These are phyloP conservation scores for Chrysosporium queenslandicum DNA, from an alignment of 2,329 filamentous ascomycete species.

Conservation along the genomic window DNA sequence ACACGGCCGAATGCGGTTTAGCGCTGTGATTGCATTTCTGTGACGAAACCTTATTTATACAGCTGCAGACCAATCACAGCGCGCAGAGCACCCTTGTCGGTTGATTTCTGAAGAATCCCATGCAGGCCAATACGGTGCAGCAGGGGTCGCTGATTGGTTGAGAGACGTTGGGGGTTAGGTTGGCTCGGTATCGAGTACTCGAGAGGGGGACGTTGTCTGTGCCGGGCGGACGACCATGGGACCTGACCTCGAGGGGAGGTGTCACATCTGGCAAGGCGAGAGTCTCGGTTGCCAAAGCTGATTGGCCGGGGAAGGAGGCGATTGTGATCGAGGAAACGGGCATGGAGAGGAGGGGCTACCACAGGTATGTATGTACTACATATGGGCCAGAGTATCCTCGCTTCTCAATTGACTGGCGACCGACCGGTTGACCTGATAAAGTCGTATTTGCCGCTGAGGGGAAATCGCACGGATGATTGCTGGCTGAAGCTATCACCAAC, in stretches of 20 bases:
- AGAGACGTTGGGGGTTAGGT: neutral
- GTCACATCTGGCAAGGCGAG: neutral
- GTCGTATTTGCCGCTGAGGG: too few relatives aligned
- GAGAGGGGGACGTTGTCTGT: too few relatives aligned
- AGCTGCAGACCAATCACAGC: neutral
- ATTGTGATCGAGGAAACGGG: neutral
- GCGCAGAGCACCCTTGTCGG: neutral
- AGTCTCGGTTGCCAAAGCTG: neutral
- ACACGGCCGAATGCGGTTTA: neutral
- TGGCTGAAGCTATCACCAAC: too few relatives aligned
- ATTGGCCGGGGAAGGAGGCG: slow-evolving; percentile 2
- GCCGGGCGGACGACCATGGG: neutral
- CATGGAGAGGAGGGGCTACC: neutral
- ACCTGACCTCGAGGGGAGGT: neutral
- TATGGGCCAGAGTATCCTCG: too few relatives aligned
- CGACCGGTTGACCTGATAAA: too few relatives aligned
- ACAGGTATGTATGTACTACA: too few relatives aligned
- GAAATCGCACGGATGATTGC: too few relatives aligned
- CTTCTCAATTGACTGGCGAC: too few relatives aligned
- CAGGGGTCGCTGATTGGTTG: neutral
- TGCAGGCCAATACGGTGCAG: neutral
- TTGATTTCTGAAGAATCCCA: slow-evolving; percentile 9
- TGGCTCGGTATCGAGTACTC: too few relatives aligned
- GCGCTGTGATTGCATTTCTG: neutral
- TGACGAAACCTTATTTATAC: slow-evolving; percentile 1